Evolutionary conservation across 1,139 yeast species (phyloP).

Genomic region (Saccharomyces hybrid): DNA sequence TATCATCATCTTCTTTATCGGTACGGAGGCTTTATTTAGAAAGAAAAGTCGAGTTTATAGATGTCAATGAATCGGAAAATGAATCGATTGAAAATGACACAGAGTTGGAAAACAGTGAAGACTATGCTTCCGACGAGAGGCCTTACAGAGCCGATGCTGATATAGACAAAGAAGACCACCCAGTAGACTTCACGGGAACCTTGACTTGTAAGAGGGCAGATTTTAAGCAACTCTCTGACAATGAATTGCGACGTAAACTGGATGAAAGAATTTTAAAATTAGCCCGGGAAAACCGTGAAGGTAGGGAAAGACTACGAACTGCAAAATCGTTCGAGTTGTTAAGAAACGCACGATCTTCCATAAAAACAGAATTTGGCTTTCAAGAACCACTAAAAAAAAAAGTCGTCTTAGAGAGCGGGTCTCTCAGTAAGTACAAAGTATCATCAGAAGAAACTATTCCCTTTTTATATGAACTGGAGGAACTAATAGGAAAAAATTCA

Average conservation of each 20-base stretch:
- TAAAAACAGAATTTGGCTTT: not conserved
- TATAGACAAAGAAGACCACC: not conserved
- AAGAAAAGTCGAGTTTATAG: constrained; percentile 15
- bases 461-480: constrained; percentile 12
- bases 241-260: constrained; percentile 23
- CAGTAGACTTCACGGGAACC: not conserved
- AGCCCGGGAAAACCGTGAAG: constrained; percentile 26
- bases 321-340: constrained; percentile 29
- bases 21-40: constrained; percentile 9
- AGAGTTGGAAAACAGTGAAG: constrained; percentile 11
- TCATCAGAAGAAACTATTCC: constrained; percentile 16
- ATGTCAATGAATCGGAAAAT: constrained; percentile 11
- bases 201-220: constrained; percentile 3
- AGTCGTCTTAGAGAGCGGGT: not conserved
- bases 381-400: not conserved
- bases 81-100: constrained; percentile 5
- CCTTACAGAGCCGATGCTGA: not conserved
- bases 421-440: constrained; percentile 2
- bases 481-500: constrained; percentile 7
- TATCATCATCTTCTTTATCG: not conserved
- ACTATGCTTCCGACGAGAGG: constrained; percentile 5
- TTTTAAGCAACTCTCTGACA: constrained; percentile 22
- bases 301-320: constrained; percentile 20
- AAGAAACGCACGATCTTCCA: constrained; percentile 11
- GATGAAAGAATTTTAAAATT: constrained; percentile 24